Evolutionary conservation across 2,329 filamentous ascomycete genomes (phyloP).

Genomic region (Coniochaeta sp.): DNA sequence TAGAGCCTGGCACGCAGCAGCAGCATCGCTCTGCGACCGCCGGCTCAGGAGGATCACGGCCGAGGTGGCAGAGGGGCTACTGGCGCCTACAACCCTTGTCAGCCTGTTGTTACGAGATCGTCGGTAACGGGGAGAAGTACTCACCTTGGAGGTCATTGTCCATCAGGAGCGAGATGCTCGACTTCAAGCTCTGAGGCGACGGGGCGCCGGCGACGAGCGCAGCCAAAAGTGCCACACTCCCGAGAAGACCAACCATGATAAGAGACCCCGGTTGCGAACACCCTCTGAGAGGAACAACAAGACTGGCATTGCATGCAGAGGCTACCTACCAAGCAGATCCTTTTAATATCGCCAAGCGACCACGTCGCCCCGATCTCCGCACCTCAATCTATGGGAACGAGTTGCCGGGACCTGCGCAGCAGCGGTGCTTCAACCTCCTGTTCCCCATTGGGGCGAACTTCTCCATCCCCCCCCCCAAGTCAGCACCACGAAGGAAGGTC

Average conservation of each 20-base stretch:
- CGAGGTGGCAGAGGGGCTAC: constrained; percentile 22
- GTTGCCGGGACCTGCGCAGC: background rate
- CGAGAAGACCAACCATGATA: constrained; percentile 7
- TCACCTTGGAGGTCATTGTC: constrained; percentile 34
- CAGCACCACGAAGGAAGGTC: background rate
- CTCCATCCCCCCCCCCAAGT: background rate
- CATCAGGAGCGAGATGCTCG: constrained; percentile 28
- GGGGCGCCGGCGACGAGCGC: constrained; percentile 16
- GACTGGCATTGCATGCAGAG: background rate
- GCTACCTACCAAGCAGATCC: background rate
- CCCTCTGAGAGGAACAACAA: background rate
- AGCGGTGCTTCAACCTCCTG: background rate
- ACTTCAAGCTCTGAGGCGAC: constrained; percentile 25
- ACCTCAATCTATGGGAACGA: background rate
- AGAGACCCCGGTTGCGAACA: background rate
- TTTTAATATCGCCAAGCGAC: background rate
- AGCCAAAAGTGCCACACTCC: constrained; percentile 11
- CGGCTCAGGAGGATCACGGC: constrained; percentile 26
- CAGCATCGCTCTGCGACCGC: constrained; percentile 19
- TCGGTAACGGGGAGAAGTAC: background rate
- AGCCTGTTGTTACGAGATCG: background rate
- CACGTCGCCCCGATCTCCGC: background rate
- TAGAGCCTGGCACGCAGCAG: constrained; percentile 23
- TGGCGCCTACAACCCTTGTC: constrained; percentile 17
- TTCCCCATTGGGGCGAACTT: background rate